A percentile compares a stretch with the other conserved stretches of the same genome.
Conservation (phyloP, 805 yeast species). For the Lipomyces oligophaga region DNA sequence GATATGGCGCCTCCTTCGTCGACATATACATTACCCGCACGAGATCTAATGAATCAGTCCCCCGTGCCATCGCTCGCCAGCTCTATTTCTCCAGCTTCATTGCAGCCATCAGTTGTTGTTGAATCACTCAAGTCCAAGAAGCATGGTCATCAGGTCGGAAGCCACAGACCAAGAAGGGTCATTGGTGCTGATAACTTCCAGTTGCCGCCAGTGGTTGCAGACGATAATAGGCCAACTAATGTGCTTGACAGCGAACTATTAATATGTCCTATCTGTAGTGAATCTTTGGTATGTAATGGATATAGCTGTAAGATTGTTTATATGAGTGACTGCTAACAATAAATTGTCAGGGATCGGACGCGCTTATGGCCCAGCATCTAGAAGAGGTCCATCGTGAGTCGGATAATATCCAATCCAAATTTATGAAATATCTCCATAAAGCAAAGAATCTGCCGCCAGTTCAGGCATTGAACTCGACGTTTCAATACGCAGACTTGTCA, state of each 20-base stretch:
- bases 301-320: background rate
- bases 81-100: slow-evolving; percentile 5
- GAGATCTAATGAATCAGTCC: slow-evolving; percentile 10
- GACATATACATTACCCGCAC: no score
- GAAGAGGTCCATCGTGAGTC: slow-evolving; percentile 59
- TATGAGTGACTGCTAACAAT: background rate
- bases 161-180: slow-evolving; percentile 16
- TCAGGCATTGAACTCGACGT: slow-evolving; percentile 38
- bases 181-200: slow-evolving; percentile 21
- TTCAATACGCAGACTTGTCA: slow-evolving; percentile 48
- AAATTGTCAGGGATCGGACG: background rate
- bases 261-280: slow-evolving; percentile 69
- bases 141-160: slow-evolving; percentile 5
- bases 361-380: slow-evolving; percentile 68
- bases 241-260: slow-evolving; percentile 11
- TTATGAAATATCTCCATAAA: slow-evolving; percentile 41
- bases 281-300: slow-evolving; percentile 43
- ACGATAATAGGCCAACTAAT: background rate
- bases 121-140: slow-evolving; percentile 21
- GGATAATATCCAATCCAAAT: slow-evolving; percentile 44
- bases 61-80: slow-evolving; percentile 20
- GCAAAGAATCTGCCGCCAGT: slow-evolving; percentile 40
- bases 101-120: slow-evolving; percentile 10
- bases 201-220: slow-evolving; percentile 10
- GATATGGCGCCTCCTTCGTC: no score